These are phyloP conservation scores for Zoysia pacifica DNA, from an alignment of 176 grass and related monocot genomes.

Conservation along the genomic window DNA sequence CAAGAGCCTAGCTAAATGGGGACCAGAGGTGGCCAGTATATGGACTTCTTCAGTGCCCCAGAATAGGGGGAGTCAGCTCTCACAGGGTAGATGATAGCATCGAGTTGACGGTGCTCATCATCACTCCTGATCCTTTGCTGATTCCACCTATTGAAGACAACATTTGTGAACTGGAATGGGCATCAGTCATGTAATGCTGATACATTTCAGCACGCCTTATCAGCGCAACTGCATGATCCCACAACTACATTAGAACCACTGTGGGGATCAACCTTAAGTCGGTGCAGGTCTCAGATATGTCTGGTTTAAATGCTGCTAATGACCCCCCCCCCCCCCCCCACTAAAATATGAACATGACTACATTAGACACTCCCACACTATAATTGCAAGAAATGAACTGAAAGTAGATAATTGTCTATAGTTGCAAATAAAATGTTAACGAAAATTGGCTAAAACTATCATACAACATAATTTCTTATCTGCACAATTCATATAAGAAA, in stretches of 20 bases:
- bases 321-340: no score
- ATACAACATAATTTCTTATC: neutral
- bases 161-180: slow-evolving; percentile 66
- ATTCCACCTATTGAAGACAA: slow-evolving; percentile 74
- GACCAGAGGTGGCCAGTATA: slow-evolving; percentile 53
- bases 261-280: neutral
- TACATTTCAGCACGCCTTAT: slow-evolving; percentile 86
- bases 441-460: neutral
- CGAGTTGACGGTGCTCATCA: slow-evolving; percentile 50
- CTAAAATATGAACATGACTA: no score
- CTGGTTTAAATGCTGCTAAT: neutral
- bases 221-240: slow-evolving; percentile 71
- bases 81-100: slow-evolving; percentile 66
- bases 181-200: slow-evolving; percentile 86
- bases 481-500: neutral
- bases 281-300: neutral
- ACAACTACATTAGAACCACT: slow-evolving; percentile 24
- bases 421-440: neutral
- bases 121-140: slow-evolving; percentile 55
- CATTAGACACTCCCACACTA: no score
- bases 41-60: slow-evolving; percentile 82
- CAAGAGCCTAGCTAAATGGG: slow-evolving; percentile 67
- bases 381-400: neutral
- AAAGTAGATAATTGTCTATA: neutral
- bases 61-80: slow-evolving; percentile 76